Base-by-base conservation (phyloP, 352 stramenopile genomes). In the Globisporangium heterothallicum region DNA sequence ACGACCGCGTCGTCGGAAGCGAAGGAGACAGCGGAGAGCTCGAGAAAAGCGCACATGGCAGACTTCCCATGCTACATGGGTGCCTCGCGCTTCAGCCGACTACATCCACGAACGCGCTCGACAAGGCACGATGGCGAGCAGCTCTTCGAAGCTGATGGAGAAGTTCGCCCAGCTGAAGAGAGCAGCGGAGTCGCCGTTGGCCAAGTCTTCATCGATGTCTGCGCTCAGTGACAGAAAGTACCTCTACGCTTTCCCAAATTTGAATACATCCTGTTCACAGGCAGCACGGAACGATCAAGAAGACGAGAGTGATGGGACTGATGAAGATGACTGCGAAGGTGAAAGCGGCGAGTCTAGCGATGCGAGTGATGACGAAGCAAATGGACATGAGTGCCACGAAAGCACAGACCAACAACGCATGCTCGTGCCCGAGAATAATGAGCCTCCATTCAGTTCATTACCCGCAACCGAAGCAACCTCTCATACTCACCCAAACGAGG, bases 51-150 rank as follows among this genome's bases (percentile, higher is more conserved):
- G 66, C 13, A 64, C 61, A 47, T 79, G 61, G 60, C 56, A 63
- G 49, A 61, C 70, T 43, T 72, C 70, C 40, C 49, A 61, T 61
- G 40, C 58, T 38, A 79, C 69, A 48, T 69, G 76, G 72, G 62
- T 49, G 2, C 49, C 64, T 27, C 72, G 64, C 25, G 55, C 63
- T 4, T 86, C 68, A 29, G 54, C 59, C 2, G 63, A 73, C n/a
- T 83, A 81, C 49, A 70, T 80, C 9, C 48, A 75, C 0, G 62
- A 70, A 22, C 67, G 72, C 42, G 53, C 52, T n/a, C 54, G 47
- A 0, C 30, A 53, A 4, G 59, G 66, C 3, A 34, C 66, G 5
- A 56, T 59, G 5, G 58, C 6, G 24, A 29, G 36, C 3, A 64
- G 24, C 6, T 49, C 53, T n/a, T 55, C 59, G 34, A 67, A 63